Base-by-base conservation (phyloP, 352 stramenopile species). In the Phytopythium chamaehyphon region DNA sequence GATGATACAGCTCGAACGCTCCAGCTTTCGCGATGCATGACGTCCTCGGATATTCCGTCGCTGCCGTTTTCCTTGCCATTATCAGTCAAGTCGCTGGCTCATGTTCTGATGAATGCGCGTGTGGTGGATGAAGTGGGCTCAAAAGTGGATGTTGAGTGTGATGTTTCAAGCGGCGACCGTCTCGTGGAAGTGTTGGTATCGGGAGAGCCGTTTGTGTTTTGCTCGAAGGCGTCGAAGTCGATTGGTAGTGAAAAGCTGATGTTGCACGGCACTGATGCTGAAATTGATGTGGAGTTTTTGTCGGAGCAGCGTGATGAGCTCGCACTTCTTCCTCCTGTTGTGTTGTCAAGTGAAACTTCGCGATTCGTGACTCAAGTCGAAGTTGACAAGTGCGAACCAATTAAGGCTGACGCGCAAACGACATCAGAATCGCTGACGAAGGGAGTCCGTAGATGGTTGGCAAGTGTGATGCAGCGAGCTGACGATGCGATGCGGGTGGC, bases 181-280 rank as follows among this genome's bases (percentile, higher is more conserved):
- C 28, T 76, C 21, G 57, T 73, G 15, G 47, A 73, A 22, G 40
- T 73, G 14, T 47, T 42, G 15, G 71, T 76, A 35, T 59, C 67
- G 16, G 54, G 59, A 24, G 67, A 73, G 53, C 43, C 63, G 22
- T 76, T 55, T 48, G 67, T 76, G 21, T 65, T 73, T 36, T 76
- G 67, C 49, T 54, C 54, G 15, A 54, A 33, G 39, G 66, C 11
- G 22, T 53, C 14, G 49, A 52, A 18, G 49, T 33, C 28, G 5
- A 9, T 33, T 33, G 28, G 9, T 5, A 33, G 28, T 9, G 28
- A 33, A 9, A 33, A 33, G 28, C 9, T 33, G 28, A 33, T 33
- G 28, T 9, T 33, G 28, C 28, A 33, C 28, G 28, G 28, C 28
- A 10, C 53, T 21, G 65, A 74, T 40, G 19, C 71, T 6, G 40